These are phyloP conservation scores for Lentinula detonsa DNA, from an alignment of 768 basidiomycete species.

Conservation along the genomic window DNA sequence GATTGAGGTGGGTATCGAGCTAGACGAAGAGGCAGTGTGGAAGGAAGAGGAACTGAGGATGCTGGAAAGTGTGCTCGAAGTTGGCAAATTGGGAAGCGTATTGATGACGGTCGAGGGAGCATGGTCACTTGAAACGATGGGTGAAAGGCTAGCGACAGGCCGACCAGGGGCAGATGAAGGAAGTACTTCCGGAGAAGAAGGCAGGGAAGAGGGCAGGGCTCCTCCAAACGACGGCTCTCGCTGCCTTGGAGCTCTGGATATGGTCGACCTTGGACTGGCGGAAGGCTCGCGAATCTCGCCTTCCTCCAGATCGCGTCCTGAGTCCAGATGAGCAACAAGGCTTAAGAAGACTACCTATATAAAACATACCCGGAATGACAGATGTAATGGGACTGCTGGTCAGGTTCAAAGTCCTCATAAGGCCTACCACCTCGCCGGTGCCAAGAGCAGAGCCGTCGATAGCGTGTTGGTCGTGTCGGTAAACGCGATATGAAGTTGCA, in stretches of 20 bases:
- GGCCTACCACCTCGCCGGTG: neutral
- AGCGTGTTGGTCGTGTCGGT: neutral
- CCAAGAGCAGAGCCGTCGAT: neutral
- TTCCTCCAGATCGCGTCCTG: conserved; percentile 1
- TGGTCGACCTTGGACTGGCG: neutral
- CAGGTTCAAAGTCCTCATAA: conserved; percentile 1
- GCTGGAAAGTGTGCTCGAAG: conserved; percentile 6
- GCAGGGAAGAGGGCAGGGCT: conserved; percentile 1
- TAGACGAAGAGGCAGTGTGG: neutral
- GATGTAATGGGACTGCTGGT: conserved; percentile 1
- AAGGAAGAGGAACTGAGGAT: neutral
- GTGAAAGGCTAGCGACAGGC: neutral
- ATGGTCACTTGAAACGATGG: neutral
- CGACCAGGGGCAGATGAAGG: neutral
- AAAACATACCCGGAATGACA: neutral
- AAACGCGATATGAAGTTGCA: neutral
- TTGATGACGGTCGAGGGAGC: neutral
- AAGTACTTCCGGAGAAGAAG: conserved; percentile 5
- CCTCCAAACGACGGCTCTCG: conserved; percentile 1
- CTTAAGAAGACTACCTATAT: neutral
- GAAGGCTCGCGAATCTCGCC: neutral
- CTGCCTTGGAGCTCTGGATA: neutral
- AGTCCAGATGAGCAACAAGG: neutral
- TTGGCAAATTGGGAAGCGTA: neutral
- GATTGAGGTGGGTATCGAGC: conserved; percentile 1